These are phyloP conservation scores for Cladobotryum protrusum DNA, from an alignment of 2,329 filamentous ascomycete species.

Conservation along the genomic window DNA sequence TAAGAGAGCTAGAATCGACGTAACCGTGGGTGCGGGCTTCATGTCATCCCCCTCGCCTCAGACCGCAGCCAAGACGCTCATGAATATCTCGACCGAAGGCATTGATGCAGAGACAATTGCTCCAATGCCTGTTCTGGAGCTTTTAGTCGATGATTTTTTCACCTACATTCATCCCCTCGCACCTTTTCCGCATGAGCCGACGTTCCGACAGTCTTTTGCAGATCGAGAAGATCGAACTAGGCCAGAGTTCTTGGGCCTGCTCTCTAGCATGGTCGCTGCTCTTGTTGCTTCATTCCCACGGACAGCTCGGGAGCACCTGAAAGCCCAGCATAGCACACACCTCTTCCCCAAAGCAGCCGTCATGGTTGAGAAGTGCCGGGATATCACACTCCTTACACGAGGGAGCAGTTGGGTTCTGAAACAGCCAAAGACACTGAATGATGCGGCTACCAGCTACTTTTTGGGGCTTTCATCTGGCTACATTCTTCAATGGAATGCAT, in stretches of 20 bases:
- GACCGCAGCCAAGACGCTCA: conserved; percentile 42
- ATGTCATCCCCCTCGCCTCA: conserved; percentile 37
- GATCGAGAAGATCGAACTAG: conserved; percentile 60
- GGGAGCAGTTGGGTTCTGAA: conserved; percentile 47
- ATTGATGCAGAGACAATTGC: conserved; percentile 63
- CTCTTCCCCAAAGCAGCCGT: conserved; percentile 63
- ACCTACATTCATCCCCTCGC: conserved; percentile 72
- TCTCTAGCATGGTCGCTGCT: conserved; percentile 67
- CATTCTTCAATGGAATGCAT: conserved; percentile 60
- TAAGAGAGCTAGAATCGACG: conserved; percentile 40
- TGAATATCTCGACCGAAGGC: conserved; percentile 36
- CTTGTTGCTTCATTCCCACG: conserved; percentile 73
- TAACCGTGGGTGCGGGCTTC: conserved; percentile 16
- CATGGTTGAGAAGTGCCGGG: conserved; percentile 64
- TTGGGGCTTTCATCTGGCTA: conserved; percentile 61
- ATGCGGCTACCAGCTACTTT: conserved; percentile 70
- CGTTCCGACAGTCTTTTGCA: conserved; percentile 63
- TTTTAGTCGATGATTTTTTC: conserved; percentile 75
- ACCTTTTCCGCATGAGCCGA: conserved; percentile 73
- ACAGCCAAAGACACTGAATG: conserved; percentile 43
- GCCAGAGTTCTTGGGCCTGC: conserved; percentile 60
- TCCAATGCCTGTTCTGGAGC: conserved; percentile 59
- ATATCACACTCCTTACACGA: conserved; percentile 60
- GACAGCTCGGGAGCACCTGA: conserved; percentile 63
- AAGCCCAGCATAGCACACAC: conserved; percentile 55